phyloP scores from a whole-genome alignment of 371 early-diverging fungal species.

The Lichtheimia hyalospora region DNA sequence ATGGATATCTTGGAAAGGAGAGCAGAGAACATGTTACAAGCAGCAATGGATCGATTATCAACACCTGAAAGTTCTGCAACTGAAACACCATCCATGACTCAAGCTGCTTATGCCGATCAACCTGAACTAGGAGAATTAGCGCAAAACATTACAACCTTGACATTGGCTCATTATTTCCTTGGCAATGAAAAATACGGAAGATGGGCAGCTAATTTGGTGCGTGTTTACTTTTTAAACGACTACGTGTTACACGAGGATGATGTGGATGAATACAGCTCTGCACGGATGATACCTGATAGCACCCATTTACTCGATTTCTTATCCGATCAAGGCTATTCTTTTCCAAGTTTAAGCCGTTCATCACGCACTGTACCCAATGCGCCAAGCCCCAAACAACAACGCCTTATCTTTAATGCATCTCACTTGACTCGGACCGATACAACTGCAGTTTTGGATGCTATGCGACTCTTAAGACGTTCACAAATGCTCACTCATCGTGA shows the following conservation, averaged over 20 bases:
- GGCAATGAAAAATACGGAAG: slow-evolving; percentile 60
- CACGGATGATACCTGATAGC: slow-evolving; percentile 51
- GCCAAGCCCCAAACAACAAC: not conserved
- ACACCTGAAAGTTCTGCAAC: slow-evolving; percentile 7
- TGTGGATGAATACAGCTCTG: slow-evolving; percentile 46
- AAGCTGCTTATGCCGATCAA: not conserved
- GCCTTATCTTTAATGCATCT: slow-evolving; percentile 36
- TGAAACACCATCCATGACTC: not conserved
- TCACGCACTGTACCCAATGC: slow-evolving; percentile 44
- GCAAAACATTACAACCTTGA: slow-evolving; percentile 60
- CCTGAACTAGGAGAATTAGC: slow-evolving; percentile 38
- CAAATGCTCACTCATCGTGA: slow-evolving; percentile 65
- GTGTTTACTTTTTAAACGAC: slow-evolving; percentile 54
- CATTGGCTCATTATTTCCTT: slow-evolving; percentile 60
- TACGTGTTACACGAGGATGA: slow-evolving; percentile 49
- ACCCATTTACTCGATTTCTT: slow-evolving; percentile 57
- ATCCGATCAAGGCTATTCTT: slow-evolving; percentile 66
- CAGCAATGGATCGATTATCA: slow-evolving; percentile 17
- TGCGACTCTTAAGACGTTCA: slow-evolving; percentile 53
- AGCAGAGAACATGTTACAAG: slow-evolving; percentile 24
- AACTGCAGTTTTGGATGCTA: slow-evolving; percentile 56
- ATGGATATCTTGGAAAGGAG: slow-evolving; percentile 39
- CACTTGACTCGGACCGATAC: slow-evolving; percentile 49
- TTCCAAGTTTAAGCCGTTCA: slow-evolving; percentile 58
- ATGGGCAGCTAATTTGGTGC: slow-evolving; percentile 63